Evolutionary conservation across 2,329 filamentous ascomycete species (phyloP).

Genomic region (Epichloe scottii): DNA sequence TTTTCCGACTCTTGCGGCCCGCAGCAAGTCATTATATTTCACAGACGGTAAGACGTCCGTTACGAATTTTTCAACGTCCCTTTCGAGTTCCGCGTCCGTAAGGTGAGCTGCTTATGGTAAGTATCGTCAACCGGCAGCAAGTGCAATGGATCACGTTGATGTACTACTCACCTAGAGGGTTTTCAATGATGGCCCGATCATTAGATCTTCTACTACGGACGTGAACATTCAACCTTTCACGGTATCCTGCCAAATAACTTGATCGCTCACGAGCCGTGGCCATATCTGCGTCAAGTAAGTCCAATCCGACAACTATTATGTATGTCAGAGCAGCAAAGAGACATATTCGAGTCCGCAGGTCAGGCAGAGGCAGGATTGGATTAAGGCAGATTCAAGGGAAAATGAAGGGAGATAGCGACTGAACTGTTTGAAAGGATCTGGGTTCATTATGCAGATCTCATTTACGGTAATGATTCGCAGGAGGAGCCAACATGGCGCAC

Average conservation of each 20-base stretch:
- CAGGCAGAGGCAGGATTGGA: background rate
- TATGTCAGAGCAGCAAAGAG: background rate
- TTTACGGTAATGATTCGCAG: background rate
- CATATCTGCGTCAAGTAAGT: slow-evolving; percentile 1
- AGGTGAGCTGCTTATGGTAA: slow-evolving; percentile 19
- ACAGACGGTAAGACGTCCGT: slow-evolving; percentile 17
- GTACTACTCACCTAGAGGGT: slow-evolving; percentile 17
- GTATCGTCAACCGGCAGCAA: background rate
- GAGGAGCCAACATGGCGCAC: background rate
- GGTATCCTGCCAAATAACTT: background rate
- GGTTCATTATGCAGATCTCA: background rate
- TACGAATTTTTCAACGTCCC: slow-evolving; percentile 22
- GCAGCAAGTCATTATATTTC: slow-evolving; percentile 17
- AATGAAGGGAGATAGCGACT: too few relatives aligned
- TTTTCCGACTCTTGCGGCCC: slow-evolving; percentile 28
- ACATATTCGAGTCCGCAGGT: background rate
- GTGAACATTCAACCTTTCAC: slow-evolving; percentile 12
- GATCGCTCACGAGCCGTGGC: slow-evolving; percentile 1
- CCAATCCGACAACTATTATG: background rate
- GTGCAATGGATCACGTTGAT: background rate
- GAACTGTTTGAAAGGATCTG: too few relatives aligned
- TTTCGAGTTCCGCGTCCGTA: slow-evolving; percentile 24
- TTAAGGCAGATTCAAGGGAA: background rate
- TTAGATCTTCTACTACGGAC: slow-evolving; percentile 18
- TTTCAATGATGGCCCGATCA: slow-evolving; percentile 24